phyloP scores from a whole-genome alignment of 208 protist species.

The Ichthyophonus hoferi region DNA sequence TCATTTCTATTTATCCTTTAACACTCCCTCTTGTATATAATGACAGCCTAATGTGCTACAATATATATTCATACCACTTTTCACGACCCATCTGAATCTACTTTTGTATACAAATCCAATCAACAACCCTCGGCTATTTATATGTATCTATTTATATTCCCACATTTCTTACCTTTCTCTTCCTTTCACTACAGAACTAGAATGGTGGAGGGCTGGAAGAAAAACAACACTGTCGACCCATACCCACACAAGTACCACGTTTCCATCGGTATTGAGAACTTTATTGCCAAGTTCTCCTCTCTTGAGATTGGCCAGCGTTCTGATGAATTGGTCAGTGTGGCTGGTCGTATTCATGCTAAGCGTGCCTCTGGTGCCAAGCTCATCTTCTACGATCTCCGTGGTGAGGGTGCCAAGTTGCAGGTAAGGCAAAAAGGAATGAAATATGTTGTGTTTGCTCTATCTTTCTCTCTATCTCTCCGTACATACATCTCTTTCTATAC shows the following conservation, averaged over 20 bases:
- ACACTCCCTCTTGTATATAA: too few relatives aligned
- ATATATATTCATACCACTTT: too few relatives aligned
- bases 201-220: constrained; percentile 8
- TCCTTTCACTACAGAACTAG: not conserved
- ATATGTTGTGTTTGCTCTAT: constrained; percentile 25
- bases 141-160: not conserved
- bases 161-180: not conserved
- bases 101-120: too few relatives aligned
- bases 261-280: constrained; percentile 17
- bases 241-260: constrained; percentile 56
- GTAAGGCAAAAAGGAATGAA: too few relatives aligned
- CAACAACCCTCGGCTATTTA: too few relatives aligned
- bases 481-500: not conserved
- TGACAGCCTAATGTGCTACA: too few relatives aligned
- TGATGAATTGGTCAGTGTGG: constrained; percentile 71
- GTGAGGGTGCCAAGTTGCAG: constrained; percentile 87
- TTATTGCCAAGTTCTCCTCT: constrained; percentile 29
- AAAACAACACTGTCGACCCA: not conserved
- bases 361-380: constrained; percentile 79
- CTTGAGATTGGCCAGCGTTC: constrained; percentile 63
- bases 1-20: too few relatives aligned
- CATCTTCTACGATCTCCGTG: constrained; percentile 90
- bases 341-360: constrained; percentile 72
- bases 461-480: not conserved
- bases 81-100: too few relatives aligned